These are phyloP conservation scores for Chondrus crispus DNA, from an alignment of 23 red algal species.

Conservation along the genomic window DNA sequence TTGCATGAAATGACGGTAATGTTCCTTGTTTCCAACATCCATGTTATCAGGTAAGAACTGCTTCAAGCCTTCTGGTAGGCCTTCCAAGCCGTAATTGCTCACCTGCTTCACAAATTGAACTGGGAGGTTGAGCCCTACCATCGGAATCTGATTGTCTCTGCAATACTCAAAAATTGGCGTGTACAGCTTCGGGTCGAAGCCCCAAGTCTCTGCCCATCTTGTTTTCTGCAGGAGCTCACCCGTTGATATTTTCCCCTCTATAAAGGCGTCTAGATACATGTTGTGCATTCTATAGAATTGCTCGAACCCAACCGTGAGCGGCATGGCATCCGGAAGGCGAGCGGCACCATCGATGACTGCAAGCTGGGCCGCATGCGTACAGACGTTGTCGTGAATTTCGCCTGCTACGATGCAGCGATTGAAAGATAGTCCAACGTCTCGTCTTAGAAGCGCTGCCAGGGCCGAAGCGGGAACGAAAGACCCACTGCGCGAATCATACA, in stretches of 20 bases:
- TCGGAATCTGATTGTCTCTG: slow-evolving; percentile 44
- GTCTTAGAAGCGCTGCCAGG: slow-evolving; percentile 8
- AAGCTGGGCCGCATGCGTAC: slow-evolving; percentile 54
- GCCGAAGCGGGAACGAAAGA: slow-evolving; percentile 53
- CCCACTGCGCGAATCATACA: slow-evolving; percentile 47
- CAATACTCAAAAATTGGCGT: slow-evolving; percentile 77
- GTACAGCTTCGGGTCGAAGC: slow-evolving; percentile 63
- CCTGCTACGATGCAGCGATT: slow-evolving; percentile 58
- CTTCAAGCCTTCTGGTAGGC: slow-evolving; percentile 37
- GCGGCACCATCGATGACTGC: slow-evolving; percentile 44
- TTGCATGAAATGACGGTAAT: slow-evolving; percentile 63
- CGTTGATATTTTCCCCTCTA: slow-evolving; percentile 56
- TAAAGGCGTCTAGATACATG: slow-evolving; percentile 60
- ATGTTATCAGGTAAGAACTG: slow-evolving; percentile 69
- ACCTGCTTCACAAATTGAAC: slow-evolving; percentile 49
- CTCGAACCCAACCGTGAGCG: slow-evolving; percentile 82
- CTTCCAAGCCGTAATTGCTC: slow-evolving; percentile 48
- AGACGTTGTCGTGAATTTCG: slow-evolving; percentile 56
- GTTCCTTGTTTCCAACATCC: slow-evolving; percentile 61
- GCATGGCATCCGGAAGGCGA: slow-evolving; percentile 19
- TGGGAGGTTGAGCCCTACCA: slow-evolving; percentile 83
- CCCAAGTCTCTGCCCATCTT: slow-evolving; percentile 69
- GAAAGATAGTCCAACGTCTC: slow-evolving; percentile 26
- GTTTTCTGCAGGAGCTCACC: slow-evolving; percentile 48
- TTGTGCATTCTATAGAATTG: slow-evolving; percentile 81